Percentiles rank a stretch among this genome's conserved stretches.
phyloP scores from a whole-genome alignment of 768 basidiomycete genomes.

The Pleurotus sapidus region DNA sequence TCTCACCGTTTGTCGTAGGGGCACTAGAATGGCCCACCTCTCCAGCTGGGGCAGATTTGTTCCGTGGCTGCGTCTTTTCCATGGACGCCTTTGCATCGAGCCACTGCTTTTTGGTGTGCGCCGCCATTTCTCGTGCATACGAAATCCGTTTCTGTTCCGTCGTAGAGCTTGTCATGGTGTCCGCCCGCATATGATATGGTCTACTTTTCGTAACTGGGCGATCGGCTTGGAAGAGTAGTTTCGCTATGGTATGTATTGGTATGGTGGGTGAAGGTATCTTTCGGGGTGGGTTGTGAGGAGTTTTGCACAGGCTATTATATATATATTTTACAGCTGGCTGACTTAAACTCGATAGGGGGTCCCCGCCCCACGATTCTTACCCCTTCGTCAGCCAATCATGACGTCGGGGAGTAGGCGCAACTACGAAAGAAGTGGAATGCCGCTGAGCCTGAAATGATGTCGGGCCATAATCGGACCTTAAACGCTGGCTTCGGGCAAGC shows the following conservation, averaged over 20 bases:
- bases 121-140: conserved; percentile 39
- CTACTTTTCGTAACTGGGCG: no score
- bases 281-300: no score
- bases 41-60: not conserved
- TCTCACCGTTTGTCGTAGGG: not conserved
- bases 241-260: no score
- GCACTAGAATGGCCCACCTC: not conserved
- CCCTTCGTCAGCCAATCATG: conserved; percentile 7
- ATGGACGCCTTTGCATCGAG: conserved; percentile 22
- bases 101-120: conserved; percentile 40
- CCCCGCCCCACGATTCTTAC: not conserved
- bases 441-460: not conserved
- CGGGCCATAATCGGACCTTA: not conserved
- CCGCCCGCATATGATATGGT: no score
- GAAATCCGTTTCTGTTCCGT: conserved; percentile 33
- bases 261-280: no score
- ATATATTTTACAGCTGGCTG: no score
- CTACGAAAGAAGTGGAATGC: not conserved
- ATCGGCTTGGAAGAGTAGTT: no score
- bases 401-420: not conserved
- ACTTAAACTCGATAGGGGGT: not conserved
- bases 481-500: no score
- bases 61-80: not conserved
- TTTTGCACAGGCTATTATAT: no score
- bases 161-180: conserved; percentile 26